Evolutionary conservation across 1,284 basidiomycete species (phyloP).

Genomic region (Leccinum solheimii): DNA sequence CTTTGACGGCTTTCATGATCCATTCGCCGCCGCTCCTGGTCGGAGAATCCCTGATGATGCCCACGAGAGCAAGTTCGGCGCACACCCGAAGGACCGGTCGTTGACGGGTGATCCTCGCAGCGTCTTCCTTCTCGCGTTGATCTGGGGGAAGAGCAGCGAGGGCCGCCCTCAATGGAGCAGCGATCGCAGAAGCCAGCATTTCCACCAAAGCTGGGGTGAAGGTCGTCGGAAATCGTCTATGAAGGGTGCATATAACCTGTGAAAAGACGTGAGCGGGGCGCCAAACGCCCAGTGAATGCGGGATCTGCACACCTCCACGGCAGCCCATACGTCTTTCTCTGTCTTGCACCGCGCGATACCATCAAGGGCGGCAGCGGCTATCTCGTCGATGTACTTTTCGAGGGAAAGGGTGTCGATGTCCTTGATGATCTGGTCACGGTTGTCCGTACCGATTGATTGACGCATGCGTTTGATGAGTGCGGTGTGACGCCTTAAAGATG

Average conservation of each 20-base stretch:
- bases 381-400: slow-evolving; percentile 96
- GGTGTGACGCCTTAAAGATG: slow-evolving; percentile 92
- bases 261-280: slow-evolving; percentile 12
- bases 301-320: slow-evolving; percentile 73
- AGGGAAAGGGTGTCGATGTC: slow-evolving; percentile 88
- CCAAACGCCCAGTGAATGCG: background rate
- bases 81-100: slow-evolving; percentile 84
- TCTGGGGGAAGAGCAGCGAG: slow-evolving; percentile 67
- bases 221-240: slow-evolving; percentile 79
- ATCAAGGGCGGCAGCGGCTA: slow-evolving; percentile 84
- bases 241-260: slow-evolving; percentile 86
- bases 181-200: slow-evolving; percentile 65
- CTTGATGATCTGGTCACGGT: slow-evolving; percentile 84
- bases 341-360: slow-evolving; percentile 84
- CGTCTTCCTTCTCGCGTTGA: slow-evolving; percentile 93
- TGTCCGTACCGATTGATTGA: slow-evolving; percentile 76
- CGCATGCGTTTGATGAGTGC: slow-evolving; percentile 89
- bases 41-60: slow-evolving; percentile 70
- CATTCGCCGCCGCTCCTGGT: slow-evolving; percentile 78
- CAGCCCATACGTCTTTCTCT: slow-evolving; percentile 88
- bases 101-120: slow-evolving; percentile 76
- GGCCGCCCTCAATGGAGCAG: slow-evolving; percentile 59
- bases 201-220: slow-evolving; percentile 78
- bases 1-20: slow-evolving; percentile 80
- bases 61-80: slow-evolving; percentile 88